These are phyloP conservation scores for Dysphania ambrosioides DNA, from an alignment of 148 eudicot genomes.

Conservation along the genomic window DNA sequence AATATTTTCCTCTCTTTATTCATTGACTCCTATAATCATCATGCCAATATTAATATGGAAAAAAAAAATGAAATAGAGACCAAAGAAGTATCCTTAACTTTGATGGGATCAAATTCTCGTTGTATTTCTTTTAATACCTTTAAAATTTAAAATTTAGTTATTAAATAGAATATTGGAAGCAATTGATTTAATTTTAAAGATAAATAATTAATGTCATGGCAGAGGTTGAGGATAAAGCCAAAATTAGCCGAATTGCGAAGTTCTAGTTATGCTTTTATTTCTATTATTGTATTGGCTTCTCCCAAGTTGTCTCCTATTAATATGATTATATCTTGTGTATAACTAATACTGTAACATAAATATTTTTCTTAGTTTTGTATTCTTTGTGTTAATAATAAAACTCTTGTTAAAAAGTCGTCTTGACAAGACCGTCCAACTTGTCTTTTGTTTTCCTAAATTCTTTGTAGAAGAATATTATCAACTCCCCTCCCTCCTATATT, in stretches of 20 bases:
- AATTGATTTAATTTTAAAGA: not conserved
- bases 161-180: not conserved
- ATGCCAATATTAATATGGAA: too few relatives aligned
- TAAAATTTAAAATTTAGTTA: too few relatives aligned
- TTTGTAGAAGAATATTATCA: constrained; percentile 19
- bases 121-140: too few relatives aligned
- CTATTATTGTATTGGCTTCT: constrained; percentile 9
- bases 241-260: not conserved
- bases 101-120: too few relatives aligned
- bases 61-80: too few relatives aligned
- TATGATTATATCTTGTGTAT: not conserved
- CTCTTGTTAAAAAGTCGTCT: not conserved
- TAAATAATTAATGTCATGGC: not conserved
- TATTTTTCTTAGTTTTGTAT: not conserved
- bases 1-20: too few relatives aligned
- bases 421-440: constrained; percentile 25
- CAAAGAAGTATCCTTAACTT: too few relatives aligned
- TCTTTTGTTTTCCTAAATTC: constrained; percentile 15
- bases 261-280: not conserved
- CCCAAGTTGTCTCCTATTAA: constrained; percentile 15
- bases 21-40: too few relatives aligned
- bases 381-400: not conserved
- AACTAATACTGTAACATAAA: not conserved
- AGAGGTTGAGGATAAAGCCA: not conserved
- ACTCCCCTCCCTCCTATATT: constrained; percentile 41